Evolutionary conservation across 768 basidiomycete species (phyloP).

Genomic region (Mycena rebaudengoi): DNA sequence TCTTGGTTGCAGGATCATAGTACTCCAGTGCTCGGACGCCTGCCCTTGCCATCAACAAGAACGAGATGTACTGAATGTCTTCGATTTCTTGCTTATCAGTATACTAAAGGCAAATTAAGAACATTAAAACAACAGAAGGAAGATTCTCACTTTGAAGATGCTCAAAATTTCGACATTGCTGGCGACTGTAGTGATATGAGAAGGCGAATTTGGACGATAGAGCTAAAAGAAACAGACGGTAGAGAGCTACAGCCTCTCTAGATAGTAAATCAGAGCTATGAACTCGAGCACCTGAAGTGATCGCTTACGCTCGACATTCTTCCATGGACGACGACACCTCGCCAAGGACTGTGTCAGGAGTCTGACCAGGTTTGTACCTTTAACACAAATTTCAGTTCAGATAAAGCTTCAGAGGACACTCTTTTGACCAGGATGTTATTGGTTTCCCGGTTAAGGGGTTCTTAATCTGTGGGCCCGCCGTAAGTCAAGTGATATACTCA

Average conservation of each 20-base stretch:
- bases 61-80: slow-evolving; percentile 83
- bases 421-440: no score
- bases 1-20: slow-evolving; percentile 79
- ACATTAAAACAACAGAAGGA: neutral
- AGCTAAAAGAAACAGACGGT: slow-evolving; percentile 56
- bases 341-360: slow-evolving; percentile 81
- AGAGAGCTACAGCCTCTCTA: slow-evolving; percentile 80
- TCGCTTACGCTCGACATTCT: slow-evolving; percentile 91
- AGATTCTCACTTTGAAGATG: slow-evolving; percentile 74
- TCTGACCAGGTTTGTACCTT: slow-evolving; percentile 94
- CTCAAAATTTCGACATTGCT: slow-evolving; percentile 79
- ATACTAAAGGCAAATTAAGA: slow-evolving; percentile 54
- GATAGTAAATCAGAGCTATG: neutral
- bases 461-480: slow-evolving; percentile 58
- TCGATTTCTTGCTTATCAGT: slow-evolving; percentile 72
- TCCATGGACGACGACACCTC: slow-evolving; percentile 92
- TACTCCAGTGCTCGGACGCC: slow-evolving; percentile 83
- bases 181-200: slow-evolving; percentile 56
- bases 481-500: neutral
- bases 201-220: neutral
- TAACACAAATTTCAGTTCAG: no score
- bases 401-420: no score
- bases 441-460: slow-evolving; percentile 84
- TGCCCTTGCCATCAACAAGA: slow-evolving; percentile 86
- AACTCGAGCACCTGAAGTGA: slow-evolving; percentile 79